Percentiles rank a stretch among this genome's conserved stretches.
Conservation (phyloP, 2,329 filamentous ascomycete species). For the Microdochium nivale region DNA sequence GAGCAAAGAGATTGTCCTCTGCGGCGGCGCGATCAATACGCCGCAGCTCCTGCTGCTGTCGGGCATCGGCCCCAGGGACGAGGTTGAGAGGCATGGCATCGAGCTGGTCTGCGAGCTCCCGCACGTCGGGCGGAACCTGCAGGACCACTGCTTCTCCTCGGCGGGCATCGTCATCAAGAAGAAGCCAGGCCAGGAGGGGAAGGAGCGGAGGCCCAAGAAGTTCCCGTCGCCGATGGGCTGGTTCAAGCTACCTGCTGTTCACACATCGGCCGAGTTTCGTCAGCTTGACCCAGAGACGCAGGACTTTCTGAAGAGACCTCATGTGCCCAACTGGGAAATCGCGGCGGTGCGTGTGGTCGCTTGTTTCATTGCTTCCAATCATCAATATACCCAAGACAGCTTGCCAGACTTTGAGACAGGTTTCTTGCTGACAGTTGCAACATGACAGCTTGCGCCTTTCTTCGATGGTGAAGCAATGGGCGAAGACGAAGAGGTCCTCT, state of each 20-base stretch:
- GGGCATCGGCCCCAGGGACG: conserved; percentile 14
- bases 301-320: conserved; percentile 3
- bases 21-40: conserved; percentile 15
- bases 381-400: too few species aligned
- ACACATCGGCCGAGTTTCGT: conserved; percentile 7
- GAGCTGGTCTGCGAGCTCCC: conserved; percentile 12
- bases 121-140: conserved; percentile 17
- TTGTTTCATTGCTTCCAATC: too few species aligned
- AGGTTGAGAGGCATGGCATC: conserved; percentile 13
- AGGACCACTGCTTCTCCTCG: conserved; percentile 10
- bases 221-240: conserved; percentile 20
- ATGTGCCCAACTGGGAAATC: conserved; percentile 11
- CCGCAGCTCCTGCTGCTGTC: conserved; percentile 19
- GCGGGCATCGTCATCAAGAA: conserved; percentile 14
- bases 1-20: conserved; percentile 16
- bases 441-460: conserved; percentile 9
- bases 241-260: conserved; percentile 20
- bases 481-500: conserved; percentile 8
- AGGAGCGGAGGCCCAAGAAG: conserved; percentile 3
- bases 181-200: background rate
- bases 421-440: too few species aligned
- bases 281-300: conserved; percentile 5
- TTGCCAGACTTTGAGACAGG: too few species aligned
- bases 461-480: conserved; percentile 1
- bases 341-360: conserved; percentile 5